A percentile compares a stretch with the other conserved stretches of the same genome.
These are phyloP conservation scores for Vigna angularis DNA, from an alignment of 306 rosid genomes.

Conservation along the genomic window DNA sequence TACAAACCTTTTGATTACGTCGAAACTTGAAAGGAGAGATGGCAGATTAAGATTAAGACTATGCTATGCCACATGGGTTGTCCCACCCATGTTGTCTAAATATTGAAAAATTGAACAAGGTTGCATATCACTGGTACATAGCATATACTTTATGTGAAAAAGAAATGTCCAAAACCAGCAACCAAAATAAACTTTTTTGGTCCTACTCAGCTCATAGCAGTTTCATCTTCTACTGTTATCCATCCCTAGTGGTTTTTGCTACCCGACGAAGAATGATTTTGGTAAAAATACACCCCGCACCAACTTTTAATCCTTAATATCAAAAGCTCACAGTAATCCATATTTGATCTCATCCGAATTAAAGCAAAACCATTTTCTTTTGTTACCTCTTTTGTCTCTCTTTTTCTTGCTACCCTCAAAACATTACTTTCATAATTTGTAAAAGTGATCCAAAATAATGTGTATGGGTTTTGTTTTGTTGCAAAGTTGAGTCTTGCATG, in stretches of 20 bases:
- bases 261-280: conserved; percentile 30
- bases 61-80: conserved; percentile 70
- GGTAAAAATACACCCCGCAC: conserved; percentile 41
- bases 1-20: conserved; percentile 59
- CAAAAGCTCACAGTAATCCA: conserved; percentile 35
- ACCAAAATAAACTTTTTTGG: conserved; percentile 25
- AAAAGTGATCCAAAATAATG: conserved; percentile 4
- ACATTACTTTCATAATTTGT: conserved; percentile 10
- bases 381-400: not conserved
- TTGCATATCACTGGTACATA: conserved; percentile 33
- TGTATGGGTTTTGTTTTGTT: not conserved
- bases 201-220: conserved; percentile 33
- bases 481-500: not conserved
- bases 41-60: conserved; percentile 35
- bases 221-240: conserved; percentile 31
- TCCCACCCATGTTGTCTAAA: conserved; percentile 49
- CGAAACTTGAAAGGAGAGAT: conserved; percentile 51
- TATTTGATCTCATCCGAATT: conserved; percentile 47
- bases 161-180: conserved; percentile 13
- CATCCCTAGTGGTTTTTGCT: conserved; percentile 9
- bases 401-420: not conserved
- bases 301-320: conserved; percentile 38
- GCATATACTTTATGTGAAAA: conserved; percentile 30
- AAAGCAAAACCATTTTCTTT: conserved; percentile 50
- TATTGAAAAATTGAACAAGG: conserved; percentile 36